A percentile compares a stretch with the other conserved stretches of the same genome.
These are phyloP conservation scores for Colletotrichum liriopes DNA, from an alignment of 2,329 filamentous ascomycete genomes.

Conservation along the genomic window DNA sequence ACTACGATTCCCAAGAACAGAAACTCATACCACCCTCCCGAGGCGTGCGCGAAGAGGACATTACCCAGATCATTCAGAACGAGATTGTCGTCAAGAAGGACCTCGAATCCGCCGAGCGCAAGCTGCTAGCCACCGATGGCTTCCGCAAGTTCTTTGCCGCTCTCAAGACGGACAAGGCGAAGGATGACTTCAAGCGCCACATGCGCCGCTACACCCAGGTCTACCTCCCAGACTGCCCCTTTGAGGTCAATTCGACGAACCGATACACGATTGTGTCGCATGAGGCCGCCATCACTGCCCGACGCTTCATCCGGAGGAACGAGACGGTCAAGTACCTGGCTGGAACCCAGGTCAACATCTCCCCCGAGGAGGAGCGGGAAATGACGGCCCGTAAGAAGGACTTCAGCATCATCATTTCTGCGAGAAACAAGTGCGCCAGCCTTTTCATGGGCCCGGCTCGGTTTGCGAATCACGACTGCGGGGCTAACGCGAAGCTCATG, in stretches of 20 bases:
- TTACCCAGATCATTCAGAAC: constrained; percentile 72
- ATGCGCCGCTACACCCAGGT: constrained; percentile 93
- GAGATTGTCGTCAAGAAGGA: constrained; percentile 84
- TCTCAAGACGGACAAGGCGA: constrained; percentile 81
- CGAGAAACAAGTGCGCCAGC: constrained; percentile 89
- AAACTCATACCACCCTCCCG: constrained; percentile 86
- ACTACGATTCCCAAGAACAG: constrained; percentile 96
- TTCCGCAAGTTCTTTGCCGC: constrained; percentile 79
- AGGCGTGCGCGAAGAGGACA: constrained; percentile 78
- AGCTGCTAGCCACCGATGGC: constrained; percentile 80
- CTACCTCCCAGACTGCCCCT: constrained; percentile 93
- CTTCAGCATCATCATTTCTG: constrained; percentile 97
- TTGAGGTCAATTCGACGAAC: constrained; percentile 92
- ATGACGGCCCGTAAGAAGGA: constrained; percentile 88
- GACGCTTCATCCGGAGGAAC: constrained; percentile 83
- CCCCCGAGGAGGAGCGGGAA: constrained; percentile 88
- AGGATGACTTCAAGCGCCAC: constrained; percentile 88
- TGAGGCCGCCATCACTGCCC: constrained; percentile 89
- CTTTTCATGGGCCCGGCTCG: constrained; percentile 95
- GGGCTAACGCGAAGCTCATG: constrained; percentile 89
- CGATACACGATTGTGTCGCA: constrained; percentile 93
- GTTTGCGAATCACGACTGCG: constrained; percentile 97
- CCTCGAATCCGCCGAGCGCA: constrained; percentile 77
- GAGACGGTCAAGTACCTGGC: constrained; percentile 92
- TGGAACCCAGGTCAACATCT: constrained; percentile 93